Conservation (phyloP, 345 rosid genomes). For the Lepidium sativum region DNA sequence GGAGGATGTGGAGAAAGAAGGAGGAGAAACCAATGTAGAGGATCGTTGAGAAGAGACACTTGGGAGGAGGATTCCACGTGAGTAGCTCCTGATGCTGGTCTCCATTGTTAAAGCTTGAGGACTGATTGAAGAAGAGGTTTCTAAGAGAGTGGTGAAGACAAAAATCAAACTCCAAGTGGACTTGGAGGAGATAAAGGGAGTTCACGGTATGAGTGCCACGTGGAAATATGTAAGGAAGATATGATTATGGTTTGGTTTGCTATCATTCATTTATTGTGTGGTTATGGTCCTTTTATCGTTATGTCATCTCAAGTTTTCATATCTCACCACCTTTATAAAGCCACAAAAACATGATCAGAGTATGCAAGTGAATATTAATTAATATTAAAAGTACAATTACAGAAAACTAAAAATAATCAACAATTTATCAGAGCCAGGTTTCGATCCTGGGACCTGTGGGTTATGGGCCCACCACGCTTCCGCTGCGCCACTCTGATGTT, state of each 20-base stretch:
- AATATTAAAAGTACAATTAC: neutral
- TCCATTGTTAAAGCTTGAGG: constrained; percentile 41
- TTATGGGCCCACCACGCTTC: constrained; percentile 57
- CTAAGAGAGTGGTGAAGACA: constrained; percentile 1
- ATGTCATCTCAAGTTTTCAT: neutral
- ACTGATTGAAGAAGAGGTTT: neutral
- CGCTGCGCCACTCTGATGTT: constrained; percentile 51
- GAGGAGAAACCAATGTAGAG: constrained; percentile 45
- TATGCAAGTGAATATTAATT: neutral
- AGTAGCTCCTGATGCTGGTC: constrained; percentile 53
- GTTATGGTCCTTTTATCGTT: constrained; percentile 16
- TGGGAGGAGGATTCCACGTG: constrained; percentile 59
- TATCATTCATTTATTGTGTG: constrained; percentile 27
- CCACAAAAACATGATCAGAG: neutral
- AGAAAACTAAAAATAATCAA: neutral
- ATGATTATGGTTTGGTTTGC: constrained; percentile 18
- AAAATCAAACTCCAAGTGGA: constrained; percentile 9
- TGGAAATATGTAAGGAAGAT: constrained; percentile 15
- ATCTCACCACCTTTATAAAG: neutral
- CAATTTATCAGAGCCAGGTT: neutral
- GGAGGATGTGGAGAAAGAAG: constrained; percentile 50
- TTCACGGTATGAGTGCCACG: constrained; percentile 20
- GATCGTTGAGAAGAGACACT: constrained; percentile 65
- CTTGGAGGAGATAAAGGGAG: constrained; percentile 19
- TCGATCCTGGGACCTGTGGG: constrained; percentile 58